phyloP scores from a whole-genome alignment of 768 basidiomycete species.

The Amanita jacksonii region DNA sequence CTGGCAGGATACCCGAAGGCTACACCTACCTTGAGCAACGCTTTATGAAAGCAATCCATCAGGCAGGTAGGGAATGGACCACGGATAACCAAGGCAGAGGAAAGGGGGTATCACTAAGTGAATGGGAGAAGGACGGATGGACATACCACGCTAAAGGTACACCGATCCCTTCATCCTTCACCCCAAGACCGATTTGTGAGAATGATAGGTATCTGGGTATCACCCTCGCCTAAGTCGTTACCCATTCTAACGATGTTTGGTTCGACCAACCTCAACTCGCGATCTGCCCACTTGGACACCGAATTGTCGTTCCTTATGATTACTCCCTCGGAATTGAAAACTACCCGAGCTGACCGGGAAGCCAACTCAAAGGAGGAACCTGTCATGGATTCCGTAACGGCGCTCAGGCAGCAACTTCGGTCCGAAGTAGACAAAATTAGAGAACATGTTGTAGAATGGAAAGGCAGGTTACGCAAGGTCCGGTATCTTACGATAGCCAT shows the following conservation, averaged over 20 bases:
- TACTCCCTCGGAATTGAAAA: conserved; percentile 39
- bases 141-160: conserved; percentile 98
- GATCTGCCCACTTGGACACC: conserved; percentile 84
- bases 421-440: conserved; percentile 47
- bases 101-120: conserved; percentile 58
- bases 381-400: conserved; percentile 11
- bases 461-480: conserved; percentile 46
- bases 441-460: conserved; percentile 45
- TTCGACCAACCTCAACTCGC: conserved; percentile 89
- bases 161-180: background rate
- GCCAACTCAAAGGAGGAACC: background rate
- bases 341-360: conserved; percentile 1
- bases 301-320: conserved; percentile 85
- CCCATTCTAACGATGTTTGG: conserved; percentile 83
- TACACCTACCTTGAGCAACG: conserved; percentile 83
- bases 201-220: conserved; percentile 72
- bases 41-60: conserved; percentile 61
- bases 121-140: conserved; percentile 89
- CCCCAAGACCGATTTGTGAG: background rate
- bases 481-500: conserved; percentile 55
- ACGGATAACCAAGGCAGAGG: conserved; percentile 16
- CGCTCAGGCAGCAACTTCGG: conserved; percentile 38
- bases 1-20: conserved; percentile 89
- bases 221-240: conserved; percentile 36
- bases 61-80: conserved; percentile 35